Base-by-base conservation (phyloP, 169 alveolate species). In the Cystoisospora suis region DNA sequence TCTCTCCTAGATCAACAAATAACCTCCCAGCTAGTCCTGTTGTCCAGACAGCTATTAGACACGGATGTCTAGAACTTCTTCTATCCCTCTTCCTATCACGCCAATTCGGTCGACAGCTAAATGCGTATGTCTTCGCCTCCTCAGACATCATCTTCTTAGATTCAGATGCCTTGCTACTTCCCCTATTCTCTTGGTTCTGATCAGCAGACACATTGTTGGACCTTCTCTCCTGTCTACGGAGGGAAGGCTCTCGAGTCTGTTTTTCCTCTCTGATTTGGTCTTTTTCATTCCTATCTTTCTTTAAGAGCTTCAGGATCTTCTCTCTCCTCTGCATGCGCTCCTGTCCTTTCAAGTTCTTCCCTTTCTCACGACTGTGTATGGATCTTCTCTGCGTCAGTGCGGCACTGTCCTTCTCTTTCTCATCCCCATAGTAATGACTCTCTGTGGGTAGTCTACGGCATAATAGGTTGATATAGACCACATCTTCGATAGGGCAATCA, bases 1-100 rank as follows among this genome's bases (percentile, higher is more conserved):
- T 36, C 27, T 59, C 72, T 23, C 92, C 92, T 40, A 88, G 79
- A 75, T 88, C 92, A n/a, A 88, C 83, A n/a, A 86, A 69, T 34
- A 88, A 56, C 75, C 92, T 59, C 44, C 92, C 92, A 34, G 85
- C 53, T 29, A 88, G 88, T 38, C 92, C 92, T 29, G 77, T 81
- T 36, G 92, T 77, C 34, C 88, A 88, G 53, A 88, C 92, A 40
- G 89, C 80, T 40, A 88, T 88, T 12, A 88, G 49, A 45, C 46
- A 83, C n/a, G 91, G 91, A 36, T 29, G 3, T 3, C 83, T 29
- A 12, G 65, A 12, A 23, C 23, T 53, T 53, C 65, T 53, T 53
- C 12, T 53, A 15, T 53, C 65, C 23, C 65, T 23, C 65, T 53
- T 23, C 65, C 65, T 53, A 23, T 15, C 65, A 23, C 29, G 12